Evolutionary conservation across 129 eudicot genomes (phyloP).

Genomic region (Helichrysum umbraculigerum): DNA sequence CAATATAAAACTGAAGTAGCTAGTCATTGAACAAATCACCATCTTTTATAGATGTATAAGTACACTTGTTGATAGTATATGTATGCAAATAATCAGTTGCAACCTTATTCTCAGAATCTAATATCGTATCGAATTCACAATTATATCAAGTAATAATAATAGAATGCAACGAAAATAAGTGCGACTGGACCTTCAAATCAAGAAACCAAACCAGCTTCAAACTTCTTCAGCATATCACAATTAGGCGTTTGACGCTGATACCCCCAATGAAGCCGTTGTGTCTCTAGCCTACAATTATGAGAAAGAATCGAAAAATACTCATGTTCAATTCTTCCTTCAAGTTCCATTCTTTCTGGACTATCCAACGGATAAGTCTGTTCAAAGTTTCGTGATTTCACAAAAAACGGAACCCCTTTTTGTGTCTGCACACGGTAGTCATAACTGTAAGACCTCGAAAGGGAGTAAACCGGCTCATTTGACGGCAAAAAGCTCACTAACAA

Average conservation of each 20-base stretch:
- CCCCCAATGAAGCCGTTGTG: conserved; percentile 71
- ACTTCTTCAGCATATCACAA: conserved; percentile 51
- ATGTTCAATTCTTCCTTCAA: conserved; percentile 61
- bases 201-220: conserved; percentile 35
- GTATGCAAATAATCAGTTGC: not conserved
- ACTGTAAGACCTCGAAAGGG: conserved; percentile 47
- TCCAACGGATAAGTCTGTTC: conserved; percentile 55
- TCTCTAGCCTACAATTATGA: conserved; percentile 67
- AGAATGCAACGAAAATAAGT: not conserved
- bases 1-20: not conserved
- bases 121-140: not conserved
- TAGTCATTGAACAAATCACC: conserved; percentile 15
- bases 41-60: conserved; percentile 20
- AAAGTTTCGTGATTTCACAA: conserved; percentile 56
- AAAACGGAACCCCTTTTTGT: conserved; percentile 63
- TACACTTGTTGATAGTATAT: conserved; percentile 20
- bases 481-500: conserved; percentile 58
- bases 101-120: conserved; percentile 23
- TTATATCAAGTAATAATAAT: conserved; percentile 5
- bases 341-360: conserved; percentile 48
- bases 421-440: conserved; percentile 46
- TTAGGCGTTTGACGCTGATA: conserved; percentile 52
- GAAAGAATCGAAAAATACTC: conserved; percentile 54
- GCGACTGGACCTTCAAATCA: conserved; percentile 37
- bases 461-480: conserved; percentile 61